Base-by-base conservation (phyloP, 352 stramenopile species). In the Phytophthora uliginosa region DNA sequence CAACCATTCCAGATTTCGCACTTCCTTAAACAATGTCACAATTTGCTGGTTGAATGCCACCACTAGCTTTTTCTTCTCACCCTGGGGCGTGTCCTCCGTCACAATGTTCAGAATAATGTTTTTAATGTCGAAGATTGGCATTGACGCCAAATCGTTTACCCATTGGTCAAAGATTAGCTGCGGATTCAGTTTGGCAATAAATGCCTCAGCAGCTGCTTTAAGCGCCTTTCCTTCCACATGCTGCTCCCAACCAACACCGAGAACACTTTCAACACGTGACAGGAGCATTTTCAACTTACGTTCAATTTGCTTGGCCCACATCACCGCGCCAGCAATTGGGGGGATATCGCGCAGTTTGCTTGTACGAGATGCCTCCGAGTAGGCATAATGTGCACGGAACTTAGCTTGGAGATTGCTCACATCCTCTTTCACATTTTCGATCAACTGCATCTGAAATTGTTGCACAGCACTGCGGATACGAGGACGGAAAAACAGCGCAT, bases 231-330 rank as follows among this genome's bases (percentile, higher is more conserved):
- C 98, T 83, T 99, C 98, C 4, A 97, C 83, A 63, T 99, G 95
- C 47, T 99, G 97, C 56, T 99, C 97, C 98, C 98, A 99, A 34
- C 98, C 98, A 22, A 79, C 73, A 51, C 96, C 98, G 5, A 99
- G 90, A 18, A 99, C 98, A 74, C 98, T 97, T 67, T 98, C 93
- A 69, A 99, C 98, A 42, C 98, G 88, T n/a, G 94, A 89, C 56
- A 99, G 91, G 6, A 99, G 84, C 63, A 97, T 92, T 79, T 99
- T 93, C 15, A 99, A 80, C 78, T 99, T 99, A n/a, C 97, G 89
- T 78, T 99, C 98, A 82, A 99, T 99, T 82, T 99, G 98, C 73
- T 99, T 98, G 17, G 98, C 98, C 98, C 98, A 99, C 74, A 99
- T 95, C 50, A 99, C 98, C 55, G 99, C 98, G 31, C 97, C 98